Evolutionary conservation across 2,329 filamentous ascomycete genomes (phyloP).

Genomic region (Zasmidium citrigriseum): DNA sequence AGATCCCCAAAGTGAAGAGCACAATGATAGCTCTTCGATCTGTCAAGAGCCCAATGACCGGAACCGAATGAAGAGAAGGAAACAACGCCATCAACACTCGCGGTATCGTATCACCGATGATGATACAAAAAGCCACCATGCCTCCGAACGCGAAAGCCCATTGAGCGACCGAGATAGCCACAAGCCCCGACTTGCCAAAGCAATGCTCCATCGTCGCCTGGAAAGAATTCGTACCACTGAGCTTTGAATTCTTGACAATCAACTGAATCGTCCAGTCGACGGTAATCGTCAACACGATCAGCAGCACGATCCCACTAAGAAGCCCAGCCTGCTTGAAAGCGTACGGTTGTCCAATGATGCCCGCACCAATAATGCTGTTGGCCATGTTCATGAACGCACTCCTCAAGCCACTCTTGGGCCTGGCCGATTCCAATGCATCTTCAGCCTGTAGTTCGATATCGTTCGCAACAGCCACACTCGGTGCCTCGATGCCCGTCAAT

Average conservation of each 20-base stretch:
- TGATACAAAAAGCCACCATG: slow-evolving; percentile 97
- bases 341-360: slow-evolving; percentile 82
- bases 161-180: slow-evolving; percentile 89
- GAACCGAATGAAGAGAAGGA: slow-evolving; percentile 69
- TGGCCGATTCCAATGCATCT: slow-evolving; percentile 60
- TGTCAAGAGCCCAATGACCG: slow-evolving; percentile 79
- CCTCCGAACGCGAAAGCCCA: slow-evolving; percentile 99
- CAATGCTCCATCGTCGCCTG: slow-evolving; percentile 95
- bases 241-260: slow-evolving; percentile 96
- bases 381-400: slow-evolving; percentile 99
- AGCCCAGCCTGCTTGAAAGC: slow-evolving; percentile 93
- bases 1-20: slow-evolving; percentile 82
- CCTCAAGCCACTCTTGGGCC: slow-evolving; percentile 81
- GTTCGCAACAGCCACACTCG: slow-evolving; percentile 71
- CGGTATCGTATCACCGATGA: slow-evolving; percentile 94
- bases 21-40: slow-evolving; percentile 82
- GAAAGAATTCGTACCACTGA: slow-evolving; percentile 90
- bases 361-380: slow-evolving; percentile 88
- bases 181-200: slow-evolving; percentile 82
- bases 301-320: slow-evolving; percentile 73
- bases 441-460: slow-evolving; percentile 54
- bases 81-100: slow-evolving; percentile 83
- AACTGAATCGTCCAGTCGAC: slow-evolving; percentile 98
- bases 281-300: slow-evolving; percentile 76
- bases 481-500: slow-evolving; percentile 80